phyloP scores from a whole-genome alignment of 805 yeast species.

The Yarrowia phangngaensis region DNA sequence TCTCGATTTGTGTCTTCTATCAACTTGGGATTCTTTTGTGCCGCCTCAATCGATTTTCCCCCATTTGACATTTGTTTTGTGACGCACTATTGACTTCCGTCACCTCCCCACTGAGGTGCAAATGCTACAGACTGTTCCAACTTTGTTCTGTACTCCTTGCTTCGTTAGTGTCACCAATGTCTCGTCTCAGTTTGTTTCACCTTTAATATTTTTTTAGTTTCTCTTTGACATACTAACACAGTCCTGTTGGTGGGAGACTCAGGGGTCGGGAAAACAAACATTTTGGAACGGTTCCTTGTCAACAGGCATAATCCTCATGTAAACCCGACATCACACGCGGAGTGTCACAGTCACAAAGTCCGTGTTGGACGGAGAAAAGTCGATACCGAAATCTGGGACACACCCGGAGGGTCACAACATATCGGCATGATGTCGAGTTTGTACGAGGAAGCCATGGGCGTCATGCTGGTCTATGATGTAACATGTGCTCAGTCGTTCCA shows the following conservation, averaged over 20 bases:
- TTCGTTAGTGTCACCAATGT: no score
- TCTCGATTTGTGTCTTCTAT: no score
- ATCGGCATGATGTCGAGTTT: conserved; percentile 40
- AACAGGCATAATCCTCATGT: conserved; percentile 93
- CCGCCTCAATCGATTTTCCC: no score
- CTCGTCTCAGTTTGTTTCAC: background rate
- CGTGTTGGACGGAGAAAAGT: conserved; percentile 93
- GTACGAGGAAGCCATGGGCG: conserved; percentile 95
- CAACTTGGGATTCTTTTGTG: no score
- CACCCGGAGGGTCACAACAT: conserved; percentile 98
- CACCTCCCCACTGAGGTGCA: no score
- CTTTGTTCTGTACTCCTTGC: no score
- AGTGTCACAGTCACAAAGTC: conserved; percentile 92
- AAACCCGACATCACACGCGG: conserved; percentile 96
- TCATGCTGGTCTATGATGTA: conserved; percentile 88
- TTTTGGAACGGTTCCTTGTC: conserved; percentile 87
- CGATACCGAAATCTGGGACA: conserved; percentile 97
- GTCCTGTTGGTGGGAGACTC: conserved; percentile 96
- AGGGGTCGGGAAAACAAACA: conserved; percentile 94
- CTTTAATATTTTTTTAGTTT: background rate
- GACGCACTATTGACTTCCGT: no score
- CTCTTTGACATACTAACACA: conserved; percentile 29
- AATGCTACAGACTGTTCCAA: no score
- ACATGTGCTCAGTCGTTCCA: conserved; percentile 83
- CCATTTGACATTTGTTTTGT: no score